Evolutionary conservation across 805 yeast species (phyloP).

Genomic region (Hanseniaspora nectarophila): DNA sequence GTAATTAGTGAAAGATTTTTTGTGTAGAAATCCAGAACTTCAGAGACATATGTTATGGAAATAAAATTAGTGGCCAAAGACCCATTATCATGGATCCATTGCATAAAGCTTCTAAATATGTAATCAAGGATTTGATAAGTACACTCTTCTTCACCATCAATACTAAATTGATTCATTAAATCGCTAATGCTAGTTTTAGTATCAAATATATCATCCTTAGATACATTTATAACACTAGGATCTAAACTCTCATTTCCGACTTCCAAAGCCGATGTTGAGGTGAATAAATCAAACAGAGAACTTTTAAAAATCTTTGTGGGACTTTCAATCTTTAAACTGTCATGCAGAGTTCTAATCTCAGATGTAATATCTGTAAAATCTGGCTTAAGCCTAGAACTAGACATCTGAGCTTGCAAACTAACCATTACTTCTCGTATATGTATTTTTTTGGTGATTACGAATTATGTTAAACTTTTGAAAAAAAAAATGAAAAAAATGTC

Average conservation of each 20-base stretch:
- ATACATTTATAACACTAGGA: constrained; percentile 50
- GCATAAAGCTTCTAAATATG: constrained; percentile 42
- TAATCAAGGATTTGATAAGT: constrained; percentile 44
- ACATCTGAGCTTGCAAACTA: background rate
- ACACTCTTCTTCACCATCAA: constrained; percentile 30
- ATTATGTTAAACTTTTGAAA: background rate
- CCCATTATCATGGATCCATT: constrained; percentile 62
- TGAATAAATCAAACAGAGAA: constrained; percentile 52
- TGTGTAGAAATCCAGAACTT: constrained; percentile 36
- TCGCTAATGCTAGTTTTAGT: background rate
- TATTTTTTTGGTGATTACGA: background rate
- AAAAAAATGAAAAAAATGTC: no score
- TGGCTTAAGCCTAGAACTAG: background rate
- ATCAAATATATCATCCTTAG: constrained; percentile 27
- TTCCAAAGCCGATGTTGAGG: constrained; percentile 84
- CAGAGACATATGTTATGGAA: constrained; percentile 62
- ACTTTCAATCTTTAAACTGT: constrained; percentile 23
- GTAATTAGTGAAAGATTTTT: constrained; percentile 18
- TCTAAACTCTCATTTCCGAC: constrained; percentile 61
- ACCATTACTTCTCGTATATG: no score
- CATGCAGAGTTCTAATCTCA: constrained; percentile 35
- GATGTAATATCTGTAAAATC: constrained; percentile 40
- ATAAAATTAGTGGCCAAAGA: constrained; percentile 64
- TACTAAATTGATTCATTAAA: background rate
- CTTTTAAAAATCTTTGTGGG: constrained; percentile 50